Evolutionary conservation across 2,329 filamentous ascomycete species (phyloP).

Genomic region (Botryotinia narcissicola): DNA sequence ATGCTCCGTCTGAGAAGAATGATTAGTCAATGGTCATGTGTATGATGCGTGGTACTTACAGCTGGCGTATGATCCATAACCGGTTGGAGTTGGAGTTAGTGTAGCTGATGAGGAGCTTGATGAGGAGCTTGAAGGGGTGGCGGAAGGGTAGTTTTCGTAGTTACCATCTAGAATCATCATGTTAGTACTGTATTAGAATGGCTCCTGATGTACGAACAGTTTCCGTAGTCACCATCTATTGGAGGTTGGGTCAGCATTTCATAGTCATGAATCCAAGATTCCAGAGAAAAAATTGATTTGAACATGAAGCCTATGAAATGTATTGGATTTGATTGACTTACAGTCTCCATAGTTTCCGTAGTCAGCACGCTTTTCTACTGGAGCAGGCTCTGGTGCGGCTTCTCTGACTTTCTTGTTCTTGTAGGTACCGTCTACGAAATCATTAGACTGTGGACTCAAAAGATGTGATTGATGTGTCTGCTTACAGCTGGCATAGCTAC

Average conservation of each 20-base stretch:
- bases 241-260: constrained; percentile 12
- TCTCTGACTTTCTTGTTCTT: neutral
- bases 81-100: constrained; percentile 3
- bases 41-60: constrained; percentile 12
- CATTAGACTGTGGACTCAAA: neutral
- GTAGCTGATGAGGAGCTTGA: neutral
- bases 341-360: constrained; percentile 19
- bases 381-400: constrained; percentile 7
- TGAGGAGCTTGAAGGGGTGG: neutral
- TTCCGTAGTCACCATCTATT: constrained; percentile 16
- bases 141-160: constrained; percentile 15
- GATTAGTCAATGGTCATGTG: neutral
- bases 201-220: neutral
- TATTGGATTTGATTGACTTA: neutral
- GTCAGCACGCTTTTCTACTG: neutral
- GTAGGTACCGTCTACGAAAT: neutral
- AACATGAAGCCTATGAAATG: constrained; percentile 1
- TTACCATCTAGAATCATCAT: constrained; percentile 6
- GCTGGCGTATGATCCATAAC: constrained; percentile 22
- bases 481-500: constrained; percentile 11
- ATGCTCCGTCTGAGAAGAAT: constrained; percentile 9
- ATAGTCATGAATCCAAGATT: neutral
- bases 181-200: neutral
- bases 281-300: neutral
- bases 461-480: neutral